These are phyloP conservation scores for Inonotus hispidus DNA, from an alignment of 1,284 basidiomycete species.

Conservation along the genomic window DNA sequence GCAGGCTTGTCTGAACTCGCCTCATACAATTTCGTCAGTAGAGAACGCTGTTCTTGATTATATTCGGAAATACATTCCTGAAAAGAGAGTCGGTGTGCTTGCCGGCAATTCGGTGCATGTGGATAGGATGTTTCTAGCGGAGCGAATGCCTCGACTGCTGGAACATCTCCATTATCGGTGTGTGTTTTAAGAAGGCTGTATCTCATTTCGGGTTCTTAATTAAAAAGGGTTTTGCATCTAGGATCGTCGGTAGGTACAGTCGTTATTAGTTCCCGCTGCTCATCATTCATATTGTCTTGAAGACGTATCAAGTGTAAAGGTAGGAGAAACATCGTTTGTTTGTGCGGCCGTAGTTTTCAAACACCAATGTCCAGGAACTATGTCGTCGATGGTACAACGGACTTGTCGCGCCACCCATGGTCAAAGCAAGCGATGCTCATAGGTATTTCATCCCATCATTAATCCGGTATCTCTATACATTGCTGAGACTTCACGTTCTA, in stretches of 20 bases:
- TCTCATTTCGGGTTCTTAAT: not conserved
- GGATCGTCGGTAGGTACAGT: conserved; percentile 47
- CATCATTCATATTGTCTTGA: conserved; percentile 14
- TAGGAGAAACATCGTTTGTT: conserved; percentile 23
- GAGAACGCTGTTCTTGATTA: conserved; percentile 55
- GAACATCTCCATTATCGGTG: conserved; percentile 79
- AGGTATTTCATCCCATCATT: conserved; percentile 33
- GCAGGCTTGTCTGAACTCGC: conserved; percentile 58
- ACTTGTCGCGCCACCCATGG: conserved; percentile 24
- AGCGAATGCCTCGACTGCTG: conserved; percentile 71
- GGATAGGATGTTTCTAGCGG: conserved; percentile 65
- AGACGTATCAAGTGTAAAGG: conserved; percentile 83
- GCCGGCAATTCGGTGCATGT: conserved; percentile 81
- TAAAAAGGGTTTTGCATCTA: conserved; percentile 2
- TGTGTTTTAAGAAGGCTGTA: conserved; percentile 10
- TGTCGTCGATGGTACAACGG: conserved; percentile 66
- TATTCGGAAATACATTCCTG: conserved; percentile 71
- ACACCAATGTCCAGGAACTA: conserved; percentile 48
- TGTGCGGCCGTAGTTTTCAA: not conserved
- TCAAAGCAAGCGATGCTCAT: conserved; percentile 38
- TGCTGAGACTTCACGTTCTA: not conserved
- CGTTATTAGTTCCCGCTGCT: not conserved
- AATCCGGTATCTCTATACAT: conserved; percentile 15
- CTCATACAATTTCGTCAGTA: conserved; percentile 50
- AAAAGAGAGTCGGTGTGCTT: conserved; percentile 54